Evolutionary conservation across 495 filamentous ascomycete species (phyloP), one percentile per base, ranked within the genome.

Genomic region (Hypoxylon subgilvum): DNA sequence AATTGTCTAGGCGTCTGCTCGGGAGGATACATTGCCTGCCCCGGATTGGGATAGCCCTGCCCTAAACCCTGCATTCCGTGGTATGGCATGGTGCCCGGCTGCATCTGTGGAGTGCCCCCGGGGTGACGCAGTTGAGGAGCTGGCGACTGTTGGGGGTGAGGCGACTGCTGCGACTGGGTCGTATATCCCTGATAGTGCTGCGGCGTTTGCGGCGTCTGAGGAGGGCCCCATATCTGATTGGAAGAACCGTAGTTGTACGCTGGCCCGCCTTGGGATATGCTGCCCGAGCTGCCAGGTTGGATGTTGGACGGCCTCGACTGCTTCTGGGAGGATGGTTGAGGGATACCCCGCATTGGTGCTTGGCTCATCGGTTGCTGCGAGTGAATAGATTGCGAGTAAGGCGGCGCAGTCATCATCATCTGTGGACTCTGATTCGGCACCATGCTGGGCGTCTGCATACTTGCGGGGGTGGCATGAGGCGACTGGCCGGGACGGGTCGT

Each of bases 81-180:
- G 52, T 86, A 86, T 48, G 80, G 79, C 69, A 85, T 74, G 61
- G 61, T 74, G 53, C 72, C 77, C 45, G 81, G 77, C 61, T 85
- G 82, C 67, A 87, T 81, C 68, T 87, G 85, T 32, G 83, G 76
- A 40, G 71, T 82, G 57, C 60, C 80, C 72, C 68, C 78, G 57
- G 74, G 82, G 73, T 87, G 87, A 21, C 83, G 86, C 12, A 86
- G 75, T 53, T 86, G 85, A 19, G 84, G 80, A 22, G 82, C 78
- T 5, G 78, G 81, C 28, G 84, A 83, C 25, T 85, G 82, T 17
- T 83, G 78, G 12, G 79, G 77, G 42, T 83, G 80, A 30, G 73
- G 84, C 3, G 82, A 82, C 14, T 77, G 76, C 54, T 87, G 84
- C 12, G 84, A 74, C 61, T 82, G 81, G 2, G 78, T 67, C 10